phyloP scores from a whole-genome alignment of 257 asterid species.

The Datura wrightii region DNA sequence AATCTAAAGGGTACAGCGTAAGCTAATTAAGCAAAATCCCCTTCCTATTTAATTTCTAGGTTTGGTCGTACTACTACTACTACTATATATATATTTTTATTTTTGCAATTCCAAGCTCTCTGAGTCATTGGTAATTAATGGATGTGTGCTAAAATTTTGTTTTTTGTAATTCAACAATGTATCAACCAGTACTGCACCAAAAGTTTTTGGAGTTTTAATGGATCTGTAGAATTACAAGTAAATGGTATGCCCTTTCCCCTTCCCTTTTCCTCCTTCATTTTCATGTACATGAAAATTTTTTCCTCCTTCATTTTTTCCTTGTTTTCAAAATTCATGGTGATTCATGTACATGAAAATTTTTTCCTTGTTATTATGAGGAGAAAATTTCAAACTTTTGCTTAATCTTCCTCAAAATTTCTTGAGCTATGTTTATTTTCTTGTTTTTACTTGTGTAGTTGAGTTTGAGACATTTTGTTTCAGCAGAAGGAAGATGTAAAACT shows the following conservation, averaged over 20 bases:
- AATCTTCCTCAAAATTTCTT: not conserved
- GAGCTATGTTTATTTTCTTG: conserved; percentile 19
- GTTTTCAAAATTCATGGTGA: not conserved
- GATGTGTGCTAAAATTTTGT: too few species aligned
- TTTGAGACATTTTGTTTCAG: not conserved
- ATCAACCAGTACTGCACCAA: too few species aligned
- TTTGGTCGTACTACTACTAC: not conserved
- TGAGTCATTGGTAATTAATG: too few species aligned
- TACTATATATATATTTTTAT: not conserved
- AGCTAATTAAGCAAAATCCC: not conserved
- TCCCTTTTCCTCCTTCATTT: conserved; percentile 10
- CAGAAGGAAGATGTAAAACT: too few species aligned
- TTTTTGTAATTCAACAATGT: too few species aligned
- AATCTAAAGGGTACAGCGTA: conserved; percentile 5
- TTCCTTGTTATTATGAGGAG: not conserved
- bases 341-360: not conserved
- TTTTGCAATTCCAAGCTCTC: not conserved
- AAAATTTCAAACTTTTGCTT: not conserved
- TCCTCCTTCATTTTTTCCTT: not conserved
- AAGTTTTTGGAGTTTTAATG: too few species aligned
- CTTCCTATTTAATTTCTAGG: conserved; percentile 11
- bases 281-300: not conserved
- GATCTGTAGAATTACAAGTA: not conserved
- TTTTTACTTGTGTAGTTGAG: not conserved
- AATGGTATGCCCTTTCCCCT: conserved; percentile 47